phyloP scores from a whole-genome alignment of 768 basidiomycete genomes.

The Mycena leptocephala region DNA sequence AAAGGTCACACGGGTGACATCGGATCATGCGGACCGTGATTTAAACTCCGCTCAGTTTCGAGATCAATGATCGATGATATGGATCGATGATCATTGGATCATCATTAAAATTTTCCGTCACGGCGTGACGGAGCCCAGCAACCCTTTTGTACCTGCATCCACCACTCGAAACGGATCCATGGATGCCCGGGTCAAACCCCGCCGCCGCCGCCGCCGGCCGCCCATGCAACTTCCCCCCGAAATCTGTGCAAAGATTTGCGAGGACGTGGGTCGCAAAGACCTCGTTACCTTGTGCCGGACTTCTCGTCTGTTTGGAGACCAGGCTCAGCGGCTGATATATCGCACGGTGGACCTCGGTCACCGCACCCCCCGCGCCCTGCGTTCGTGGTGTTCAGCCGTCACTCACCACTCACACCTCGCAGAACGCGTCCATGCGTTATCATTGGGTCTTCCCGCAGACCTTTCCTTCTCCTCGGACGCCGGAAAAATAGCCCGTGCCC shows the following conservation, averaged over 20 bases:
- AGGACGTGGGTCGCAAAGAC: constrained; percentile 5
- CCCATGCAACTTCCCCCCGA: constrained; percentile 14
- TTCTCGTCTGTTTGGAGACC: constrained; percentile 20
- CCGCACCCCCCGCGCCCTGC: neutral
- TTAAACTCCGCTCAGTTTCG: no score
- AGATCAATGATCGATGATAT: no score
- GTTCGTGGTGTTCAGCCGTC: constrained; percentile 25
- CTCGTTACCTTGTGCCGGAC: constrained; percentile 25
- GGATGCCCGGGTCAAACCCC: neutral
- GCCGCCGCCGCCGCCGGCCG: neutral
- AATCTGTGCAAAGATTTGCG: constrained; percentile 23
- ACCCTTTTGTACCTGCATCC: neutral
- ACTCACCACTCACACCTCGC: constrained; percentile 17
- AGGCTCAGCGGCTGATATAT: constrained; percentile 24
- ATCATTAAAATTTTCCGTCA: no score
- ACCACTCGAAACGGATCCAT: neutral
- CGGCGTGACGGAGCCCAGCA: no score
- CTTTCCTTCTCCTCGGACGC: constrained; percentile 16
- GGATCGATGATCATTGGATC: no score
- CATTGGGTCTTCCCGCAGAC: neutral
- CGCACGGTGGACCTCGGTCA: constrained; percentile 20
- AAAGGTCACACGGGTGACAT: no score
- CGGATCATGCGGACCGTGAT: no score
- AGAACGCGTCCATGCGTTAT: constrained; percentile 13
- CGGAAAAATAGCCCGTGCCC: constrained; percentile 14